A percentile compares a stretch with the other conserved stretches of the same genome.
phyloP scores from a whole-genome alignment of 2,329 filamentous ascomycete genomes.

The Epichloe coenophiala region DNA sequence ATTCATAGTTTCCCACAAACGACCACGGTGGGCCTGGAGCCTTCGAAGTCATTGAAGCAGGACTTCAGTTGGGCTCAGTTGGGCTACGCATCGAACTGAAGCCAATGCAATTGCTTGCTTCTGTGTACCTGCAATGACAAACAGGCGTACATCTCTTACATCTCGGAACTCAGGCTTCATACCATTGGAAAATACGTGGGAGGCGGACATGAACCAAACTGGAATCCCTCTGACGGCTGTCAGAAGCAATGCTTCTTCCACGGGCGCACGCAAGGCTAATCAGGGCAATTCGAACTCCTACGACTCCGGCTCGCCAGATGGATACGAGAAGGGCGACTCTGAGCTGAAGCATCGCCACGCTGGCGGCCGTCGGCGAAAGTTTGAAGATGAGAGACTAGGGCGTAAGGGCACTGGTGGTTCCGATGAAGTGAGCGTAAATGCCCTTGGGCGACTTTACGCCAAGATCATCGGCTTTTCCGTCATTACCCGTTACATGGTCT shows the following conservation, averaged over 20 bases:
- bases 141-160: slow-evolving; percentile 8
- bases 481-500: slow-evolving; percentile 53
- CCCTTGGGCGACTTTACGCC: slow-evolving; percentile 52
- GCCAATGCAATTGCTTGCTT: not conserved
- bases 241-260: slow-evolving; percentile 39
- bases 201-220: slow-evolving; percentile 20
- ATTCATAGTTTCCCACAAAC: not conserved
- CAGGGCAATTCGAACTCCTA: slow-evolving; percentile 20
- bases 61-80: slow-evolving; percentile 4
- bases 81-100: not conserved
- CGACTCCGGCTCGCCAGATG: slow-evolving; percentile 19
- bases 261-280: slow-evolving; percentile 36
- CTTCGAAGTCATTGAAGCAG: slow-evolving; percentile 3
- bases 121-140: slow-evolving; percentile 6
- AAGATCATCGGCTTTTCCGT: slow-evolving; percentile 51
- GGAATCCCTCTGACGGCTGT: slow-evolving; percentile 44
- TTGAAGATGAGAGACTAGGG: slow-evolving; percentile 21
- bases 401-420: slow-evolving; percentile 31
- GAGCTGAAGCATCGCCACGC: slow-evolving; percentile 21
- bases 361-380: slow-evolving; percentile 38
- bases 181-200: slow-evolving; percentile 22
- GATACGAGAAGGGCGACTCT: slow-evolving; percentile 30
- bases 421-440: slow-evolving; percentile 45
- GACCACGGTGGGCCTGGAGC: not conserved
- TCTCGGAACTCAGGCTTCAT: slow-evolving; percentile 25